Evolutionary conservation across 2,329 filamentous ascomycete species (phyloP).

Genomic region (Chaetothyriales sp.): DNA sequence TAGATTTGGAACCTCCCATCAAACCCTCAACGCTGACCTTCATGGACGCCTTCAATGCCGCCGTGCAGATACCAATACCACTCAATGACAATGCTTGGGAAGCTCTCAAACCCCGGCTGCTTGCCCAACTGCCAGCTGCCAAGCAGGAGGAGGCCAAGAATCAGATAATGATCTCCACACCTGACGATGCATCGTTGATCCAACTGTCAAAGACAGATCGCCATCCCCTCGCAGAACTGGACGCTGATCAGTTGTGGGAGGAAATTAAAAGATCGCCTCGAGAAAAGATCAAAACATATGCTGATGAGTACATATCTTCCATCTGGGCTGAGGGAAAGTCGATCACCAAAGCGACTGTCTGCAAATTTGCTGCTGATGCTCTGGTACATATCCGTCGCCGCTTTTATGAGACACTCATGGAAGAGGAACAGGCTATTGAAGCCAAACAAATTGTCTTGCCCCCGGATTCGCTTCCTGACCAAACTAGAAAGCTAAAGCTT

Average conservation of each 20-base stretch:
- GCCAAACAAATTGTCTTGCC: conserved; percentile 24
- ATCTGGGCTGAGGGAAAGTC: conserved; percentile 50
- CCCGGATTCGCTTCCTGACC: conserved; percentile 36
- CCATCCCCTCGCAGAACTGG: conserved; percentile 37
- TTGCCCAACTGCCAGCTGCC: conserved; percentile 51
- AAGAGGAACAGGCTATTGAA: conserved; percentile 38
- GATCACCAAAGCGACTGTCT: conserved; percentile 47
- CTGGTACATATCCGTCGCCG: conserved; percentile 50
- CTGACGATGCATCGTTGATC: conserved; percentile 23
- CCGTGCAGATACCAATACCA: conserved; percentile 52
- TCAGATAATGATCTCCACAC: neutral
- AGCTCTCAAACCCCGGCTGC: conserved; percentile 49
- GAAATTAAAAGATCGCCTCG: conserved; percentile 53
- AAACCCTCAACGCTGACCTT: conserved; percentile 46
- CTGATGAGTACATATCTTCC: conserved; percentile 53
- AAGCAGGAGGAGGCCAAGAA: conserved; percentile 35
- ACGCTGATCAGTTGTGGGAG: conserved; percentile 55
- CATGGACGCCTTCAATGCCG: conserved; percentile 59
- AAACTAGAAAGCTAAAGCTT: conserved; percentile 46
- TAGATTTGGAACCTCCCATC: conserved; percentile 51
- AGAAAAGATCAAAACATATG: conserved; percentile 48
- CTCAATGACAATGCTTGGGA: conserved; percentile 57
- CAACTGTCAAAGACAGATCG: conserved; percentile 29
- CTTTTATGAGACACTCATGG: conserved; percentile 48
- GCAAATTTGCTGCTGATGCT: conserved; percentile 57